Conservation (phyloP, 106 monocot genomes). For the Allium sativum region DNA sequence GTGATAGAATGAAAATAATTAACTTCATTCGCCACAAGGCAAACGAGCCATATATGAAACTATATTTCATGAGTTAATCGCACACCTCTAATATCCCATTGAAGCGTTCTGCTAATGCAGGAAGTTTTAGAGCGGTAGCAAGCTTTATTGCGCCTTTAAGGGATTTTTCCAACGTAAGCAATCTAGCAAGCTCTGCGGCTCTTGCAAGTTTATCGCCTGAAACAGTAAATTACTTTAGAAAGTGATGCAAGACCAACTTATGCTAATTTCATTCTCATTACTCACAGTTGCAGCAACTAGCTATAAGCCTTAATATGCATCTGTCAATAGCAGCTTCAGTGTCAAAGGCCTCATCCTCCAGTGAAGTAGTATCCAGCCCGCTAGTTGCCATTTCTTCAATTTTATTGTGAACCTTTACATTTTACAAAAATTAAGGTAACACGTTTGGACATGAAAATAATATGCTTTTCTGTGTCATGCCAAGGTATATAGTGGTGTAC, state of each 20-base stretch:
- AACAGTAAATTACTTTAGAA: not conserved
- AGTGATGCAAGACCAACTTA: too few relatives aligned
- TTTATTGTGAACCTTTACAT: slow-evolving; percentile 69
- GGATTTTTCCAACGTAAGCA: slow-evolving; percentile 74
- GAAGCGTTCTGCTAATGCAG: slow-evolving; percentile 72
- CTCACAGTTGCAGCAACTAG: slow-evolving; percentile 86
- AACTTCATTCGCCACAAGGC: not conserved
- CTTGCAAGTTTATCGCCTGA: slow-evolving; percentile 91
- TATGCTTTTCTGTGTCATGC: not conserved
- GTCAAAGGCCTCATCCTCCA: slow-evolving; percentile 76
- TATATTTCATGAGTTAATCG: not conserved
- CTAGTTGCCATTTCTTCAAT: slow-evolving; percentile 37
- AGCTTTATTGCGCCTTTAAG: slow-evolving; percentile 81
- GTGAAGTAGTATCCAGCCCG: slow-evolving; percentile 36
- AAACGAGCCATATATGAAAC: not conserved
- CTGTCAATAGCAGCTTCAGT: slow-evolving; percentile 65
- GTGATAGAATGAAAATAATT: slow-evolving; percentile 4
- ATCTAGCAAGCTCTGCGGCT: slow-evolving; percentile 74
- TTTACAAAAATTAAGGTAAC: slow-evolving; percentile 7
- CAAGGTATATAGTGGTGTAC: slow-evolving; percentile 16
- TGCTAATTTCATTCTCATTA: not conserved
- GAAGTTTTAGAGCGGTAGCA: slow-evolving; percentile 74
- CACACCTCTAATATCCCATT: slow-evolving; percentile 69
- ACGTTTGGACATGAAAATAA: not conserved
- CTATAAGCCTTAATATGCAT: slow-evolving; percentile 87